Evolutionary conservation across 2,329 filamentous ascomycete species (phyloP).

Genomic region (Pyrenophora seminiperda): DNA sequence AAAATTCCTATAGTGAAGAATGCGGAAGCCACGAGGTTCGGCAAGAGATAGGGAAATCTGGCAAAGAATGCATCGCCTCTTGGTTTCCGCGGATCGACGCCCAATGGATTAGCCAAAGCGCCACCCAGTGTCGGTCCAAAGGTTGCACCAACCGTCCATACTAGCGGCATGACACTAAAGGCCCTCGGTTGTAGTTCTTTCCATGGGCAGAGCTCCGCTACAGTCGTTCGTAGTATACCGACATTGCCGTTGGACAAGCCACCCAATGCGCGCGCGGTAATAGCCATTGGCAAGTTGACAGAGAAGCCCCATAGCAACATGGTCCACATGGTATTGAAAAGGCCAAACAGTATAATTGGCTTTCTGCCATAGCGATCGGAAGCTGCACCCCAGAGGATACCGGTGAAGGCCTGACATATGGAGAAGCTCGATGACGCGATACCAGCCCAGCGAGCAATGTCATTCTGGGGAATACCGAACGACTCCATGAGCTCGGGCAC

Average conservation of each 20-base stretch:
- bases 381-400: constrained; percentile 84
- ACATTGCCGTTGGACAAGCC: constrained; percentile 85
- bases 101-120: constrained; percentile 78
- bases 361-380: constrained; percentile 85
- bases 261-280: constrained; percentile 75
- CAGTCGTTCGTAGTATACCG: constrained; percentile 85
- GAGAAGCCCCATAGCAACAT: constrained; percentile 86
- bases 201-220: constrained; percentile 89
- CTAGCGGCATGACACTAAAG: constrained; percentile 91
- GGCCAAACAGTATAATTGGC: constrained; percentile 77
- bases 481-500: constrained; percentile 63
- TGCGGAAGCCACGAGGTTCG: constrained; percentile 76
- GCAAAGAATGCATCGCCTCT: constrained; percentile 68
- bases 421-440: constrained; percentile 83
- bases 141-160: constrained; percentile 85
- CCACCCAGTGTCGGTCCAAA: constrained; percentile 87
- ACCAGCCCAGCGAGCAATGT: constrained; percentile 71
- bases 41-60: constrained; percentile 79
- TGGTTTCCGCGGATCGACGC: constrained; percentile 74
- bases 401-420: constrained; percentile 78
- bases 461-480: constrained; percentile 47
- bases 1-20: constrained; percentile 80
- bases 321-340: constrained; percentile 77
- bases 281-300: constrained; percentile 76
- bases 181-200: constrained; percentile 83